Conservation (phyloP, 345 rosid genomes). For the Conringia planisiliqua region DNA sequence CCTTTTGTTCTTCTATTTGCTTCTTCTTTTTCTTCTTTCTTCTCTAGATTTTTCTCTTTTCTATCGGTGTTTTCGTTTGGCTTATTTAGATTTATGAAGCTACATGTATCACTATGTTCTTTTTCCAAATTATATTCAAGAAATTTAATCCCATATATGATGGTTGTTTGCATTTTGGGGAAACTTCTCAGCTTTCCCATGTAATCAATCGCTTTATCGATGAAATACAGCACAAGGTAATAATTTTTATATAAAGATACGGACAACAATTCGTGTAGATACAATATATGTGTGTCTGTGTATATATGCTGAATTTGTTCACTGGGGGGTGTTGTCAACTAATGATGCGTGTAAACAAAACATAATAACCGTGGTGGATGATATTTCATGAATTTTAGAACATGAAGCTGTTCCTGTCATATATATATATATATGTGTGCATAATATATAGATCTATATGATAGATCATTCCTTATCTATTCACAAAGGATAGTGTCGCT, state of each 20-base stretch:
- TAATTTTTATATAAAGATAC: neutral
- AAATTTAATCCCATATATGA: neutral
- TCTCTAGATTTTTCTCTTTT: neutral
- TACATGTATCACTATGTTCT: constrained; percentile 23
- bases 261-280: neutral
- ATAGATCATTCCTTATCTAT: neutral
- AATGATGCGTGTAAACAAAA: constrained; percentile 2
- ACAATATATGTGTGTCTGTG: neutral
- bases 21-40: neutral
- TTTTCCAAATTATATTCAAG: constrained; percentile 1
- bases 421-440: neutral
- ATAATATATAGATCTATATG: neutral
- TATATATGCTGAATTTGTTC: neutral
- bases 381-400: neutral
- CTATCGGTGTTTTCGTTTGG: constrained; percentile 13
- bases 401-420: neutral
- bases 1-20: neutral
- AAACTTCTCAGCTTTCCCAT: neutral
- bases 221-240: neutral
- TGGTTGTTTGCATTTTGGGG: neutral
- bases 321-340: neutral
- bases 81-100: constrained; percentile 9
- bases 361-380: neutral
- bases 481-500: constrained; percentile 20
- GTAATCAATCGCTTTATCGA: neutral